Percentiles rank a stretch among this genome's conserved stretches.
Conservation (phyloP, 768 basidiomycete genomes). For the Megacollybia marginata region DNA sequence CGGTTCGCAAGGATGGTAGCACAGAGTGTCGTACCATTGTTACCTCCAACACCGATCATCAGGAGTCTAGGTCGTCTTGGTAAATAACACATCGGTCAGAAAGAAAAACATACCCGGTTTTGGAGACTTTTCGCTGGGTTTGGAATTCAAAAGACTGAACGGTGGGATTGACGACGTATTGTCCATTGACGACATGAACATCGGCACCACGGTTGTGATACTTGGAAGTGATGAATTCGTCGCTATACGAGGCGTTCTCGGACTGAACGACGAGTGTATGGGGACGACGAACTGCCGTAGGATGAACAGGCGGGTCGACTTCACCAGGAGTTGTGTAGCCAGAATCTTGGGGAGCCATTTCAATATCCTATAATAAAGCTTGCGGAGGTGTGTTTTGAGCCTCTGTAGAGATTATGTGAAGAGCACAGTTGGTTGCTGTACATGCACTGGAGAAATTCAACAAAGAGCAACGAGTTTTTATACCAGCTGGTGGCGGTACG, state of each 20-base stretch:
- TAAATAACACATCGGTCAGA: conserved; percentile 4
- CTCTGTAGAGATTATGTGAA: conserved; percentile 84
- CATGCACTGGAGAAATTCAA: conserved; percentile 49
- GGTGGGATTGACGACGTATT: conserved; percentile 73
- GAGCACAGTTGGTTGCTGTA: conserved; percentile 93
- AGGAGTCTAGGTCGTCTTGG: conserved; percentile 55
- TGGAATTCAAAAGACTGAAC: conserved; percentile 84
- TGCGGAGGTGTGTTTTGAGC: conserved; percentile 74
- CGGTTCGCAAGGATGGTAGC: conserved; percentile 96
- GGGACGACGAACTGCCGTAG: conserved; percentile 76
- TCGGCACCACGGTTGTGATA: conserved; percentile 75
- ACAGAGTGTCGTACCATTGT: conserved; percentile 92
- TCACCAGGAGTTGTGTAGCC: conserved; percentile 70
- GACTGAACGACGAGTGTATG: conserved; percentile 75
- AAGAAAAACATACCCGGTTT: conserved; percentile 72
- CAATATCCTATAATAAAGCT: conserved; percentile 50
- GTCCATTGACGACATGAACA: conserved; percentile 64
- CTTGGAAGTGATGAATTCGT: conserved; percentile 77
- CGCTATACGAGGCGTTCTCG: conserved; percentile 72
- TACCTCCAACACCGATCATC: conserved; percentile 96
- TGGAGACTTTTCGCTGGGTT: conserved; percentile 77
- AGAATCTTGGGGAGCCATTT: conserved; percentile 39
- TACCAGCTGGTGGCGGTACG: neutral
- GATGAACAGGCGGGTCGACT: conserved; percentile 68
- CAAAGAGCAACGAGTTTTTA: neutral